These are phyloP conservation scores for Tricholoma bakamatsutake DNA, from an alignment of 768 basidiomycete species.

Conservation along the genomic window DNA sequence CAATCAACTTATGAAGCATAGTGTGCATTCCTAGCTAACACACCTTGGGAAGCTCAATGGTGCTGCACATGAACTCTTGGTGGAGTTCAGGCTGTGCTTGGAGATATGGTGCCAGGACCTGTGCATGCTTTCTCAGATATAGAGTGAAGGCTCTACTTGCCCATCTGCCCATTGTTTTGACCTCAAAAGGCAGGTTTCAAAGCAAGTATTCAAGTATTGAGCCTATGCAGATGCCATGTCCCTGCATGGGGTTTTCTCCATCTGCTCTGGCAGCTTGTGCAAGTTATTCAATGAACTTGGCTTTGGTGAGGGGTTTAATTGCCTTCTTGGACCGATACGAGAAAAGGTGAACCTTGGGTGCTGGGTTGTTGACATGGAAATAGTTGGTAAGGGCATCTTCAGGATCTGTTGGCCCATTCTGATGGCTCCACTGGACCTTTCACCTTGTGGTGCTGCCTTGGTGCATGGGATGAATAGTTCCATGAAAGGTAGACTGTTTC, in stretches of 20 bases:
- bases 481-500: constrained; percentile 10
- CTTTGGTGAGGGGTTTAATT: constrained; percentile 14
- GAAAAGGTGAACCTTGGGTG: constrained; percentile 23
- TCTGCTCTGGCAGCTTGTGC: constrained; percentile 6
- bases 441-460: constrained; percentile 9
- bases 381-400: constrained; percentile 18
- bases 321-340: constrained; percentile 12
- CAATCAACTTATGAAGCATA: no score
- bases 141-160: constrained; percentile 19
- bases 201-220: constrained; percentile 32
- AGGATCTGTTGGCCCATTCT: constrained; percentile 22
- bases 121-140: constrained; percentile 11
- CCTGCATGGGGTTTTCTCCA: constrained; percentile 13
- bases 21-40: no score
- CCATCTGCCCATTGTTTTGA: constrained; percentile 32
- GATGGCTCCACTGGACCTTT: constrained; percentile 28
- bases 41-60: no score
- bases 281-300: constrained; percentile 7
- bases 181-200: constrained; percentile 29
- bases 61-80: no score
- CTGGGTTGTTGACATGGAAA: constrained; percentile 24
- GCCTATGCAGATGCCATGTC: constrained; percentile 26
- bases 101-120: constrained; percentile 14
- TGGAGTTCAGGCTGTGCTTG: constrained; percentile 4
- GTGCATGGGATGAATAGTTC: constrained; percentile 14